Base-by-base conservation (phyloP, 2,329 filamentous ascomycete genomes). In the Botrytis aclada region DNA sequence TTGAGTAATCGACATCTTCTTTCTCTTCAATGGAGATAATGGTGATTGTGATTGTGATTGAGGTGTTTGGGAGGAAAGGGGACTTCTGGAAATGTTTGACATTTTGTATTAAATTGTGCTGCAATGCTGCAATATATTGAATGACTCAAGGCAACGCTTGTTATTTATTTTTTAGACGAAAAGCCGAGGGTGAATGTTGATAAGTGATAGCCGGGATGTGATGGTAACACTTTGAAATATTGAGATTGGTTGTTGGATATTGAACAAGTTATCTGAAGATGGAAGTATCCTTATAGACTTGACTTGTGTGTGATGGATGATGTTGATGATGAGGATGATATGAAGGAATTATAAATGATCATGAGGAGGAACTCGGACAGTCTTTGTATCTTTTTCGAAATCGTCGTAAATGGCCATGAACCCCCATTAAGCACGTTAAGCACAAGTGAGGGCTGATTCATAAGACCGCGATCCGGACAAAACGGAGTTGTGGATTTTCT, bases 1-100 rank as follows among this genome's bases (percentile, higher is more conserved):
- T 85, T 98, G 94, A 41, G 95, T 97, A 86, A 98, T 92, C 83
- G 93, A 97, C 96, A 98, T 98, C 85, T 92, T 95, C 84, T 94
- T 93, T 85, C 92, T 87, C 82, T 54, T 54, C 47, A 54, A 54
- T 16, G 85, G 84, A 29, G 77, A 75, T 72, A 74, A 76, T 14
- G 77, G 77, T 29, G 72, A 73, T 64, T 75, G 69, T 60, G 77
- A 75, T 51, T 41, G 71, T 65, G 64, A 70, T 51, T 66, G 64
- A 54, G 64, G 64, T 54, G 64, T 54, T 54, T 72, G 72, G 63
- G 70, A 71, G 69, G 75, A 75, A 58, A 76, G 71, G 51, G 77
- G 75, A 72, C 77, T 77, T 75, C 58, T 66, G 73, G 77, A 75
- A 51, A 73, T 73, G 41, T 75, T 75, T 70, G 77, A 78, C 78